Percentiles rank a stretch among this genome's conserved stretches.
These are phyloP conservation scores for Neonectria coccinea DNA, from an alignment of 2,329 filamentous ascomycete species.

Conservation along the genomic window DNA sequence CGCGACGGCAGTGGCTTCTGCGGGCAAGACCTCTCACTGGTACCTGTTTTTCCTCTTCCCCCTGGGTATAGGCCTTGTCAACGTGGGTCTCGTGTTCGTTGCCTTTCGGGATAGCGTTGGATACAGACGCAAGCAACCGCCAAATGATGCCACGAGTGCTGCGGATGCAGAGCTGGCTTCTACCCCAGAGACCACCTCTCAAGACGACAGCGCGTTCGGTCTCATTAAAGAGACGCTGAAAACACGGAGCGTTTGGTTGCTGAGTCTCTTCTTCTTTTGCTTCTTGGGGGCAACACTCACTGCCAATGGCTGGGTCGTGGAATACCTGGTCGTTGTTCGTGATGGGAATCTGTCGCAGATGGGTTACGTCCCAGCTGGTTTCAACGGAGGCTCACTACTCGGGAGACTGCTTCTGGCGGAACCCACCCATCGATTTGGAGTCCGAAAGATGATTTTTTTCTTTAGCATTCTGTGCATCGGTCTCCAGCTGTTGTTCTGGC, in stretches of 20 bases:
- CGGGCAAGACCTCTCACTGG: slow-evolving; percentile 56
- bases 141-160: slow-evolving; percentile 9
- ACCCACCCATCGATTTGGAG: slow-evolving; percentile 68
- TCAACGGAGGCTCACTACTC: slow-evolving; percentile 68
- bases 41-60: slow-evolving; percentile 68
- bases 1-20: slow-evolving; percentile 62
- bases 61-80: slow-evolving; percentile 63
- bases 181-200: neutral
- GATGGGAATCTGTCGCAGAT: slow-evolving; percentile 66
- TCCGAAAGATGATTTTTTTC: slow-evolving; percentile 66
- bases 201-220: slow-evolving; percentile 51
- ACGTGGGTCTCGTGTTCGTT: slow-evolving; percentile 59
- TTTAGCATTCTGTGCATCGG: slow-evolving; percentile 65
- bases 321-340: slow-evolving; percentile 71
- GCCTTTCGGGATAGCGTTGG: slow-evolving; percentile 63
- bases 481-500: slow-evolving; percentile 71
- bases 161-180: slow-evolving; percentile 12
- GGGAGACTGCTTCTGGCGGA: slow-evolving; percentile 69
- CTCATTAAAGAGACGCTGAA: slow-evolving; percentile 60
- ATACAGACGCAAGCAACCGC: slow-evolving; percentile 39
- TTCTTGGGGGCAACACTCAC: slow-evolving; percentile 68
- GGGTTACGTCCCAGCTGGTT: slow-evolving; percentile 72
- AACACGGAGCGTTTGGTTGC: slow-evolving; percentile 64
- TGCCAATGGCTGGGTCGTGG: slow-evolving; percentile 72
- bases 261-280: slow-evolving; percentile 74